phyloP scores from a whole-genome alignment of 805 yeast species.

The Metschnikowia lunata region DNA sequence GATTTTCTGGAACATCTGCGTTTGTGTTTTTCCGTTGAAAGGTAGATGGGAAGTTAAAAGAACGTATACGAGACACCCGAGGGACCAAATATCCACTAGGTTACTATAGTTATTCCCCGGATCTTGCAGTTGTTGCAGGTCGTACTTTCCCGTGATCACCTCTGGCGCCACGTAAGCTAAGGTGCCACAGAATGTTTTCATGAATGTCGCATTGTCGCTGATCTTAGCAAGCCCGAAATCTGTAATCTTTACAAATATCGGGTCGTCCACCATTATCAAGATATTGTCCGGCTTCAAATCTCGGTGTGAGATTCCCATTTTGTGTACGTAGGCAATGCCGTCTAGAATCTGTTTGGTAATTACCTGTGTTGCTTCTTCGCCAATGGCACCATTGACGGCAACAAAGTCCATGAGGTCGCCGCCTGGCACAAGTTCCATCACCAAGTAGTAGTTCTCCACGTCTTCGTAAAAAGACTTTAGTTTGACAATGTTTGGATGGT shows the following conservation, averaged over 20 bases:
- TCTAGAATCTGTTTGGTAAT: slow-evolving; percentile 78
- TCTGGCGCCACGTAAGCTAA: slow-evolving; percentile 97
- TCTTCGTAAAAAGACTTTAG: slow-evolving; percentile 86
- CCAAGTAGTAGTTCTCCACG: slow-evolving; percentile 70
- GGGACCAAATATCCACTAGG: slow-evolving; percentile 95
- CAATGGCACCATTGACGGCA: slow-evolving; percentile 85
- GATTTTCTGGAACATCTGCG: slow-evolving; percentile 73
- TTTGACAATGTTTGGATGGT: slow-evolving; percentile 82
- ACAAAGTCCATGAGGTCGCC: slow-evolving; percentile 98
- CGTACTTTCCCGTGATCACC: slow-evolving; percentile 58
- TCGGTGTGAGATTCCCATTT: slow-evolving; percentile 88
- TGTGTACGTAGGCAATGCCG: slow-evolving; percentile 85
- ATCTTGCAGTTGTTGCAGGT: slow-evolving; percentile 26
- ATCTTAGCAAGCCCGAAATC: slow-evolving; percentile 96
- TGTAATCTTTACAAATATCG: slow-evolving; percentile 85
- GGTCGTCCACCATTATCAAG: slow-evolving; percentile 83
- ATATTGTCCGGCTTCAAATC: slow-evolving; percentile 97
- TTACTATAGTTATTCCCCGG: slow-evolving; percentile 58
- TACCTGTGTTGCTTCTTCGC: slow-evolving; percentile 86
- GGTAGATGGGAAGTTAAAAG: slow-evolving; percentile 91
- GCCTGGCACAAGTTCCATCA: slow-evolving; percentile 94
- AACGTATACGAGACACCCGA: slow-evolving; percentile 92
- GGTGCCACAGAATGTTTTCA: slow-evolving; percentile 98
- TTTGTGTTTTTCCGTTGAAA: slow-evolving; percentile 89
- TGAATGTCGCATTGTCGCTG: slow-evolving; percentile 73